phyloP scores from a whole-genome alignment of 2,329 filamentous ascomycete genomes.

The Rhinocladiella mackenziei region DNA sequence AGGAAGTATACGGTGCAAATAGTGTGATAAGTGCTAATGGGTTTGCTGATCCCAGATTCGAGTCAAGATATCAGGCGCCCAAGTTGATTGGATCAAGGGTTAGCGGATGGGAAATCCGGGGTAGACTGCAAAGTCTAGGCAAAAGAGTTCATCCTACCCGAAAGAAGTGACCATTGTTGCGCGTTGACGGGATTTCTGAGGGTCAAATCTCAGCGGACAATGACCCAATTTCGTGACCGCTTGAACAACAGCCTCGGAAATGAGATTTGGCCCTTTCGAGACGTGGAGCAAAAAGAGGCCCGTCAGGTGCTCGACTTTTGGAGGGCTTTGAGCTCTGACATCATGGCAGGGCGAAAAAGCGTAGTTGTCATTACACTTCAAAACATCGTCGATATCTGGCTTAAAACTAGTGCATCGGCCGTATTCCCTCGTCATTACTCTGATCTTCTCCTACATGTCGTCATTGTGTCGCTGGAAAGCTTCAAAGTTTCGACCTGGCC shows the following conservation, averaged over 20 bases:
- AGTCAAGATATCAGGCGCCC: slow-evolving; percentile 4
- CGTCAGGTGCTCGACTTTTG: slow-evolving; percentile 11
- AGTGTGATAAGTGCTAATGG: no score
- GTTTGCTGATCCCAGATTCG: no score
- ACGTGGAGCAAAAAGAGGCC: slow-evolving; percentile 1
- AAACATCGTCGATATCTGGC: neutral
- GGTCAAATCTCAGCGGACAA: neutral
- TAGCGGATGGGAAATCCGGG: slow-evolving; percentile 17
- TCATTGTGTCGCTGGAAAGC: slow-evolving; percentile 21
- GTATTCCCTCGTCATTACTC: neutral
- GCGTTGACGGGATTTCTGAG: no score
- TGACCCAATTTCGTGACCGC: neutral
- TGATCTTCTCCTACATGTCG: slow-evolving; percentile 14
- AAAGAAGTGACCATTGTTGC: no score
- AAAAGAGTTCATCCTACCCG: no score
- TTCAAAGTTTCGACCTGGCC: no score
- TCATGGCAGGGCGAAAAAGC: slow-evolving; percentile 6
- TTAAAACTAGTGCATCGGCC: neutral
- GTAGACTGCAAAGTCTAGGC: no score
- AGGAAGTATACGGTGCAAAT: no score
- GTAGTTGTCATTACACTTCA: slow-evolving; percentile 13
- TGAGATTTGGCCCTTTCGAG: no score
- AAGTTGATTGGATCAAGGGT: slow-evolving; percentile 13
- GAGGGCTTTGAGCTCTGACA: slow-evolving; percentile 17
- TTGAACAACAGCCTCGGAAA: neutral